Base-by-base conservation (phyloP, 148 eudicot genomes). In the Simmondsia chinensis region DNA sequence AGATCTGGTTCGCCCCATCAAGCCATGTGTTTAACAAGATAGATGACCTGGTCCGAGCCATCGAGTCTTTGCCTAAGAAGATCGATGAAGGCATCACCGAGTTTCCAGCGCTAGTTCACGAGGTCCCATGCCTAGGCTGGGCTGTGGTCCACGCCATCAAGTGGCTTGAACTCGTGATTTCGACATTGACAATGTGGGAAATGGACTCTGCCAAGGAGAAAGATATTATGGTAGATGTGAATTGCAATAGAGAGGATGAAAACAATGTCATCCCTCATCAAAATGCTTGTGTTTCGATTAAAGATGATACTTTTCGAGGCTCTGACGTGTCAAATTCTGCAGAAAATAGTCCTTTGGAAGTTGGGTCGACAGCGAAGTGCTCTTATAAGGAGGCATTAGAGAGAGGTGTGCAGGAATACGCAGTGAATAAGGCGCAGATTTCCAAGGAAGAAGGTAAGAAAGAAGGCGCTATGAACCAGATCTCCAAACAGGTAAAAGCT, bases 201-300 rank as follows among this genome's bases (percentile, higher is more conserved):
- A 38, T 43, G 16, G 50, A 67, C 13, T 28, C 54, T 24, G 45
- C 65, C 0, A 61, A 32, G 43, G 86, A 79, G 62, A 79, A 73
- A 66, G 94, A 79, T 24, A 79, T 83, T 6, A 40, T 17, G 45
- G 56, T 75, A 16, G 94, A 82, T 32, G 52, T 52, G 1, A 64
- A 45, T 27, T 30, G 32, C 45, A 58, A 53, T 1, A n/a, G n/a
- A n/a, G n/a, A n/a, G n/a, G 31, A 31, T 15, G n/a, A 22, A 20
- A 40, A 20, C 1, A 31, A 53, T 13, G 15, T 20, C 6, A 25
- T 18, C 18, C 5, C 18, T 2, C 23, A 20, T 0, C 6, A 2
- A 22, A 7, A 20, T 4, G 7, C 42, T 8, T 38, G 21, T 16
- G 18, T 9, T 11, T 22, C 38, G 7, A 20, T 33, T 8, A 9